Evolutionary conservation across 805 yeast species (phyloP).

Genomic region (Priceomyces medius): DNA sequence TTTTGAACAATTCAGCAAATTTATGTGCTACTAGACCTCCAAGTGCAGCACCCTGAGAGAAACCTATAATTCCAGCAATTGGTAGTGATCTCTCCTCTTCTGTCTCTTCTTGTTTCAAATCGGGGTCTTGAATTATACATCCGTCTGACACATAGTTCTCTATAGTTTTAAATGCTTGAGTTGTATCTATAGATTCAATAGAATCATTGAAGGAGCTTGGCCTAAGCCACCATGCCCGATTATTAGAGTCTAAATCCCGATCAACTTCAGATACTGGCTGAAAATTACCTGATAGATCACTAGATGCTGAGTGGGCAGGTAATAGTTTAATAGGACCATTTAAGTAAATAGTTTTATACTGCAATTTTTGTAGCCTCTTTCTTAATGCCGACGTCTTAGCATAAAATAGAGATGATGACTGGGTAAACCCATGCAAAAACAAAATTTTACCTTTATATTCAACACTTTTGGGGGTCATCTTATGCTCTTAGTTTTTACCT

Average conservation of each 20-base stretch:
- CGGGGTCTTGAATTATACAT: conserved; percentile 42
- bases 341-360: conserved; percentile 70
- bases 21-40: conserved; percentile 67
- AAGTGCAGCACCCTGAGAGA: conserved; percentile 92
- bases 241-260: conserved; percentile 30
- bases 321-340: conserved; percentile 73
- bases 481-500: background rate
- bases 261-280: conserved; percentile 32
- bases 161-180: conserved; percentile 50
- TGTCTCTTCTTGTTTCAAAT: conserved; percentile 18
- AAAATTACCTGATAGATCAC: conserved; percentile 53
- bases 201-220: conserved; percentile 44
- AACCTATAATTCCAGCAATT: conserved; percentile 84
- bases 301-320: conserved; percentile 73
- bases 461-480: conserved; percentile 3
- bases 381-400: conserved; percentile 88
- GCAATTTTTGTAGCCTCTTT: conserved; percentile 63
- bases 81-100: conserved; percentile 45
- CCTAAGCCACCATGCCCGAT: conserved; percentile 78
- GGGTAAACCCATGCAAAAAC: conserved; percentile 91
- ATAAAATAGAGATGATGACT: conserved; percentile 78
- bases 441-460: conserved; percentile 51
- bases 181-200: conserved; percentile 45
- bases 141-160: conserved; percentile 54
- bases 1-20: conserved; percentile 53